These are phyloP conservation scores for Cutaneotrichosporon dermatis DNA, from an alignment of 1,284 basidiomycete species.

Conservation along the genomic window DNA sequence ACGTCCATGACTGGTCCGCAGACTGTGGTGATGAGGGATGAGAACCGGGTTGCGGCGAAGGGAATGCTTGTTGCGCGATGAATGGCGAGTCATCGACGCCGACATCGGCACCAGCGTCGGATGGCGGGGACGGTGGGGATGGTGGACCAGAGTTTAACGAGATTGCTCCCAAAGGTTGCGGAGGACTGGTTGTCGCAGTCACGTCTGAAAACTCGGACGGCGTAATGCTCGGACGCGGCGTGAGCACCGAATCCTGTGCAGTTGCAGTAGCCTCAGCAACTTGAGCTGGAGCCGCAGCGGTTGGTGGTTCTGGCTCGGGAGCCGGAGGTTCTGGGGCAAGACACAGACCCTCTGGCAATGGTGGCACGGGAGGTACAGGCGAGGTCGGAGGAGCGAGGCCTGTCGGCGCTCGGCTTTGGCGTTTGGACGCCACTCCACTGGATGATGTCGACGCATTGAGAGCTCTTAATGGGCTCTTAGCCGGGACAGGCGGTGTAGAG, in stretches of 20 bases:
- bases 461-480: constrained; percentile 38
- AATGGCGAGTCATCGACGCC: too few relatives aligned
- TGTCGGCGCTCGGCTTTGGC: neutral
- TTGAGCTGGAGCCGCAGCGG: neutral
- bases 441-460: neutral
- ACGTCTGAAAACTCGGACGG: too few relatives aligned
- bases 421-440: neutral
- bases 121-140: neutral
- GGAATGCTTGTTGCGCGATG: too few relatives aligned
- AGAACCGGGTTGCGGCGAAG: too few relatives aligned
- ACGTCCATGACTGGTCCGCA: too few relatives aligned
- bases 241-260: neutral
- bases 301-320: too few relatives aligned
- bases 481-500: neutral
- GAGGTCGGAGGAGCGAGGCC: neutral
- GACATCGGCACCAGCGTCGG: neutral
- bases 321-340: neutral
- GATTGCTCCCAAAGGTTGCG: neutral
- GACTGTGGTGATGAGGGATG: too few relatives aligned
- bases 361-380: constrained; percentile 5
- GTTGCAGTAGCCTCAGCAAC: neutral
- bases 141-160: constrained; percentile 1
- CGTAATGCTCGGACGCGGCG: neutral
- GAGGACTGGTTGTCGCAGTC: too few relatives aligned
- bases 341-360: constrained; percentile 3